Evolutionary conservation across 768 basidiomycete genomes (phyloP).

Genomic region (Tricholoma bakamatsutake): DNA sequence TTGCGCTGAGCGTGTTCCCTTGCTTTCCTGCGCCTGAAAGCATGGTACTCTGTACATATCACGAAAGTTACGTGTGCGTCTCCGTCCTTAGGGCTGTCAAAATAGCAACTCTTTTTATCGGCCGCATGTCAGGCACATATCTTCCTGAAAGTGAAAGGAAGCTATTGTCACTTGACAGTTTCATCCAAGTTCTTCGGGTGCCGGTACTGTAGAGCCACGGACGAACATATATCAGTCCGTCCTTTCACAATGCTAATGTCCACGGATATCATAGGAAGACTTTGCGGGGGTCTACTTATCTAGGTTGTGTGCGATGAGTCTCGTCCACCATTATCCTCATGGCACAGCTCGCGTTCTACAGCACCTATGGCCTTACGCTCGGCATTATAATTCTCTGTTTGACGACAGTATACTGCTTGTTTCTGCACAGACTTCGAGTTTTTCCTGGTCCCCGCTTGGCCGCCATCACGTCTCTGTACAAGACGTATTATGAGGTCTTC

Average conservation of each 20-base stretch:
- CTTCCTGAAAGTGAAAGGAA: slow-evolving; percentile 1
- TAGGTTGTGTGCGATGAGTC: neutral
- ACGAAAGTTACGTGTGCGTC: slow-evolving; percentile 2
- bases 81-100: slow-evolving; percentile 7
- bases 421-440: slow-evolving; percentile 26
- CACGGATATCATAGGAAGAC: slow-evolving; percentile 9
- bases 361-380: neutral
- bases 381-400: slow-evolving; percentile 8
- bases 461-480: slow-evolving; percentile 26
- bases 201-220: slow-evolving; percentile 5
- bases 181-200: slow-evolving; percentile 3
- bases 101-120: slow-evolving; percentile 3
- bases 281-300: slow-evolving; percentile 3
- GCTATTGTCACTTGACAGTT: slow-evolving; percentile 4
- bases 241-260: slow-evolving; percentile 4
- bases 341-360: neutral
- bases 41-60: neutral
- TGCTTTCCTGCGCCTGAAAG: neutral
- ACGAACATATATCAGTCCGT: slow-evolving; percentile 1
- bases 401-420: slow-evolving; percentile 18
- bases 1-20: neutral
- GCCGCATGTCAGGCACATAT: slow-evolving; percentile 9
- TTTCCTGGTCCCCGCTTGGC: slow-evolving; percentile 33
- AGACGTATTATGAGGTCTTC: slow-evolving; percentile 28
- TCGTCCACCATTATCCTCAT: neutral